Base-by-base conservation (phyloP, 108 stramenopile genomes). In the Asterionellopsis glacialis region DNA sequence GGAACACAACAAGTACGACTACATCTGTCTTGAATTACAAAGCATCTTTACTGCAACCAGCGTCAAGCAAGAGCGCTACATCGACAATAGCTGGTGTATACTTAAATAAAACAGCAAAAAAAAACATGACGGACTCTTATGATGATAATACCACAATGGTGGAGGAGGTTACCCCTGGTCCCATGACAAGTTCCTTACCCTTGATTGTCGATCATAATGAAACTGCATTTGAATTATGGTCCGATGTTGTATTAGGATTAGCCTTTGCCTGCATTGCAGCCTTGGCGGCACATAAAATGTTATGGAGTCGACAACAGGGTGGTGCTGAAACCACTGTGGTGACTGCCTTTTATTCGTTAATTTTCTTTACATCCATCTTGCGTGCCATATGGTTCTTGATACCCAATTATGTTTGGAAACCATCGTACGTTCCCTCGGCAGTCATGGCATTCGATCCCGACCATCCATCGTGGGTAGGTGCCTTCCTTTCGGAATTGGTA, bases 311-410 rank as follows among this genome's bases (percentile, higher is more conserved):
- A 48, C 76, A 76, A 39, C 82, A 86, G 22, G 87, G 82, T 22
- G 90, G 93, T 39, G 88, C 81, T 21, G 93, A 95, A 76, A 95
- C 90, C 23, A 88, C 89, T 0, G 97, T 96, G 1, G 93, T 97
- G 22, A 96, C 93, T 26, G 95, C 95, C 54, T 96, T 97, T 61
- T 97, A 97, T 72, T 84, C 83, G 55, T 84, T 97, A 43, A 97
- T 97, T 43, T 61, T 96, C 13, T 53, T 89, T 27, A 94, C 97
- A 9, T 71, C 83, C 12, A 59, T 77, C 23, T 63, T 93, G 22
- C 72, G 97, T 51, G 84, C 94, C 11, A 56, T 95, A 14, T 97
- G 95, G 94, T 92, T 97, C 45, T 57, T 95, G 43, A 73, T 97
- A 38, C 97, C 97, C 48, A 72, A 83, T 52, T 61, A 71, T 40